Evolutionary conservation across 2,329 filamentous ascomycete species (phyloP), one percentile per base, ranked within the genome.

Genomic region (Colletotrichum eremochloae): DNA sequence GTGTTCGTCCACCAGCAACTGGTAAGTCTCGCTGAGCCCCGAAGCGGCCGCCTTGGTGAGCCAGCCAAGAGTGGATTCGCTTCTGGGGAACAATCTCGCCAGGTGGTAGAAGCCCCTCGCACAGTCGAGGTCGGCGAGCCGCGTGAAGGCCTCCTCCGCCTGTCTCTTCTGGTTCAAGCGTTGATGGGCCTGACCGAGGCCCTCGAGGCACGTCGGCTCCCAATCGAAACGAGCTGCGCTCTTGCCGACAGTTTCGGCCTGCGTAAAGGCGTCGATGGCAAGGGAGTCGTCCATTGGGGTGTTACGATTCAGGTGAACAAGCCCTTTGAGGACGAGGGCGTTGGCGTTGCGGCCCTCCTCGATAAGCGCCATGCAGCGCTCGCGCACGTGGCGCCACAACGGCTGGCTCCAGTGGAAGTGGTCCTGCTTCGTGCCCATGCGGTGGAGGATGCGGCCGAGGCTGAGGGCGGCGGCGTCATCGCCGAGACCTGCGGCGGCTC

Each of bases 321-420:
- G 57, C 46, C 71, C 83, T 53, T 83, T 78, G 11, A 78, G 75
- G 5, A 79, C 78, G 31, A 84, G 75, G 42, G 81, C 83, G 56
- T 84, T 76, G 4, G 81, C 76, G 48, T 84, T 77, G n/a, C 74
- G 76, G 36, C 76, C 78, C 40, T 73, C 67, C 15, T 74, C 55
- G 38, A 82, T 75, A 12, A 84, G 73, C 36, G 77, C 62, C 72
- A 74, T 76, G 74, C 82, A 82, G 20, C 77, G 78, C 1, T 71
- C 62, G 63, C 81, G 79, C 3, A 76, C 62, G 5, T 66, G 67
- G 8, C 33, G 65, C 15, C 79, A 72, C n/a, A 70, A 68, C 6
- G 73, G 55, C 12, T 64, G 62, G 15, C 70, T 62, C 20, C 75
- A 75, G 70, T 78, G 80, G 12, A 61, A 53, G 38, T 75, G 60